Percentiles rank a stretch among this genome's conserved stretches.
These are phyloP conservation scores for Rhamnella rubrinervis DNA, from an alignment of 331 rosid genomes.

Conservation along the genomic window DNA sequence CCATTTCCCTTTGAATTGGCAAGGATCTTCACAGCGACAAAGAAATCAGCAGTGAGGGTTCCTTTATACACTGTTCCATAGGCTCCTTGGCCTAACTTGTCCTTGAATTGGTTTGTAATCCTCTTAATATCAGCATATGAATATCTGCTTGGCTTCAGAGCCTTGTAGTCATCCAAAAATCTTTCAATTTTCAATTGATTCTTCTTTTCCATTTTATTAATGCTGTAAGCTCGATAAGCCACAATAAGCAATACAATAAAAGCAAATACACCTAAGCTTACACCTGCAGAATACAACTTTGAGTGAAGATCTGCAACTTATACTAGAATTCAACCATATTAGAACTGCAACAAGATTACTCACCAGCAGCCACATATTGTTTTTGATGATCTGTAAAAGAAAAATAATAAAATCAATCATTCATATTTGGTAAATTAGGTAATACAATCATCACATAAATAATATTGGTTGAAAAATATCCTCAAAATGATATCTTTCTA, in stretches of 20 bases:
- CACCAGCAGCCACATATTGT: constrained; percentile 1
- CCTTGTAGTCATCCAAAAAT: constrained; percentile 9
- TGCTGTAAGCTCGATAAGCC: background rate
- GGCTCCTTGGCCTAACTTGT: background rate
- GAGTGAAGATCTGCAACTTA: background rate
- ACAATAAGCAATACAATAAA: background rate
- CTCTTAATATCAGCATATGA: constrained; percentile 9
- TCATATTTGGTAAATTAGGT: background rate
- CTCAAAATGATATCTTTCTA: no score
- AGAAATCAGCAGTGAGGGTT: background rate
- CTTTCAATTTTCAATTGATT: background rate
- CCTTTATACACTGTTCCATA: constrained; percentile 20
- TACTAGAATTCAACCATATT: background rate
- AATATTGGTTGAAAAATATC: background rate
- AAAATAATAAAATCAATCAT: background rate
- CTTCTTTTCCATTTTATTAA: background rate
- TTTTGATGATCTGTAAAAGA: constrained; percentile 1
- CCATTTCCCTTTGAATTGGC: background rate
- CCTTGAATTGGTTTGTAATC: constrained; percentile 14
- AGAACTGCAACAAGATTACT: background rate
- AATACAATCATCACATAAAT: no score
- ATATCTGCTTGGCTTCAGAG: constrained; percentile 19
- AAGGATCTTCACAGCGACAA: constrained; percentile 15
- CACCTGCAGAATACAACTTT: background rate
- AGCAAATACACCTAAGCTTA: background rate